Evolutionary conservation across 495 filamentous ascomycete species (phyloP).

Genomic region (Tuber magnatum): DNA sequence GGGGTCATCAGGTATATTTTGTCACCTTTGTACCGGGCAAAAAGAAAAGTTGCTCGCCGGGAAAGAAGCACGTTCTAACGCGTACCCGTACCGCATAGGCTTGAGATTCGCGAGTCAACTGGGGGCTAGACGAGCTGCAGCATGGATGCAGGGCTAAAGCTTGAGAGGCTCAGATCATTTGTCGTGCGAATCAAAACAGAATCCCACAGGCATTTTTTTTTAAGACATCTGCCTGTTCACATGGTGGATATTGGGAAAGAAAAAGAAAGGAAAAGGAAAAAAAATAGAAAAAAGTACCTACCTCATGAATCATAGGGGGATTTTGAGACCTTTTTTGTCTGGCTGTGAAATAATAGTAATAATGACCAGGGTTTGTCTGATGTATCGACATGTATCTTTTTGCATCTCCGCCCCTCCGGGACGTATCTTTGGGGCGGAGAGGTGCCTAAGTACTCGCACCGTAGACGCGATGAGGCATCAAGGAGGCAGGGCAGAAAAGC

Average conservation of each 20-base stretch:
- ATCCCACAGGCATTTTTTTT: neutral
- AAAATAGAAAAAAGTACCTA: neutral
- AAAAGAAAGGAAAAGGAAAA: neutral
- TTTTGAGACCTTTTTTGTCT: neutral
- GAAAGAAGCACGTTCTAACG: conserved; percentile 22
- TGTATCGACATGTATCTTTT: neutral
- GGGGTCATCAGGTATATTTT: conserved; percentile 78
- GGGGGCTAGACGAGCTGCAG: conserved; percentile 70
- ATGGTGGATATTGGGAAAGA: conserved; percentile 9
- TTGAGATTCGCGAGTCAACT: conserved; percentile 78
- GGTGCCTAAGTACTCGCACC: neutral
- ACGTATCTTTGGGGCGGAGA: neutral
- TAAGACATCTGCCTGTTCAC: conserved; percentile 16
- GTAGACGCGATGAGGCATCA: neutral
- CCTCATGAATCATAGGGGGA: neutral
- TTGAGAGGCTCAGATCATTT: neutral
- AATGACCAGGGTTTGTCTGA: neutral
- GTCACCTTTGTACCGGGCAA: conserved; percentile 74
- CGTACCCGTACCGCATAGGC: conserved; percentile 49
- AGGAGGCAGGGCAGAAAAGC: neutral
- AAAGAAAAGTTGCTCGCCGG: conserved; percentile 21
- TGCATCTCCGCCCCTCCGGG: neutral
- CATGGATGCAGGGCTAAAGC: conserved; percentile 74
- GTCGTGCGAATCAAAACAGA: neutral
- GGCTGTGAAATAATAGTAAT: neutral